phyloP scores from a whole-genome alignment of 1,284 basidiomycete genomes.

The Malassezia dermatis region DNA sequence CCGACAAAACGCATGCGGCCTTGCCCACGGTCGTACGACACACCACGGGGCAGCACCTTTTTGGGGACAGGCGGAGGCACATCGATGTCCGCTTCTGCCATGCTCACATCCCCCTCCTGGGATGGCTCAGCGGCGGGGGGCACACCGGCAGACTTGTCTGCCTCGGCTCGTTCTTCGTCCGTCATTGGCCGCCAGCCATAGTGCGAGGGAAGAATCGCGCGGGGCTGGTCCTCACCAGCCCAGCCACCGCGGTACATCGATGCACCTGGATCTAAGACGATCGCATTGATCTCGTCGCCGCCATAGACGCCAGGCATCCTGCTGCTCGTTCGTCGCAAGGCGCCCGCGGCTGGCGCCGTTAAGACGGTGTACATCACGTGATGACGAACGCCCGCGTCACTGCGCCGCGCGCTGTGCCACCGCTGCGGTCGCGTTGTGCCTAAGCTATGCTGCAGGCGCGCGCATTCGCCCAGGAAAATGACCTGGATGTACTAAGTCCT shows the following conservation, averaged over 20 bases:
- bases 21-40: constrained; percentile 37
- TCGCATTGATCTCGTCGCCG: constrained; percentile 77
- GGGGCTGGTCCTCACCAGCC: constrained; percentile 92
- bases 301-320: constrained; percentile 45
- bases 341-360: neutral
- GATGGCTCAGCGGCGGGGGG: neutral
- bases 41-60: constrained; percentile 11
- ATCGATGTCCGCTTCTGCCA: constrained; percentile 7
- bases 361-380: neutral
- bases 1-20: constrained; percentile 65
- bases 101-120: constrained; percentile 17
- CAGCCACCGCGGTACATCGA: constrained; percentile 75
- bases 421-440: neutral
- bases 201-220: constrained; percentile 75
- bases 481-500: neutral
- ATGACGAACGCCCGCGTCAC: neutral
- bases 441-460: neutral
- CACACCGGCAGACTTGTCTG: neutral
- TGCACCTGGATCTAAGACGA: constrained; percentile 88
- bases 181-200: constrained; percentile 61
- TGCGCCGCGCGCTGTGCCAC: neutral
- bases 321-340: neutral
- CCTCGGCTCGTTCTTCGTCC: constrained; percentile 46
- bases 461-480: constrained; percentile 3
- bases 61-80: neutral